These are phyloP conservation scores for Apostasia ramifera DNA, from an alignment of 106 monocot genomes.

Conservation along the genomic window DNA sequence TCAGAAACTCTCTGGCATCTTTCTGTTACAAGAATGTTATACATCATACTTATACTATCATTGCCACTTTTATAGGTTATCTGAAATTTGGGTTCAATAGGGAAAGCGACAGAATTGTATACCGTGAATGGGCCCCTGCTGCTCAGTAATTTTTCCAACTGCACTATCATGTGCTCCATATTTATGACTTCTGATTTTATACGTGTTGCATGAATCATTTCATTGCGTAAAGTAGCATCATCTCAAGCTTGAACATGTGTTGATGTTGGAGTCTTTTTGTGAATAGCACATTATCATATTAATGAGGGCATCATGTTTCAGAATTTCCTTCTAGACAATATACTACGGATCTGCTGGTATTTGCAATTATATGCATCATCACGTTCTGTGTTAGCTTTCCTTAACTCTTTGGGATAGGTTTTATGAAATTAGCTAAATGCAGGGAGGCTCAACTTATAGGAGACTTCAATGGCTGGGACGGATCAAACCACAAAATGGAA, in stretches of 20 bases:
- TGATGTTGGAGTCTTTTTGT: too few relatives aligned
- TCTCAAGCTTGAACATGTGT: too few relatives aligned
- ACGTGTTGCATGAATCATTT: too few relatives aligned
- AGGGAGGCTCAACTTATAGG: conserved; percentile 93
- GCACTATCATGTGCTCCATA: too few relatives aligned
- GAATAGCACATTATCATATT: too few relatives aligned
- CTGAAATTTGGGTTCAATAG: conserved; percentile 88
- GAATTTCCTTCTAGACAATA: too few relatives aligned
- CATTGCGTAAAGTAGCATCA: too few relatives aligned
- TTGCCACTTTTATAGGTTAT: conserved; percentile 42
- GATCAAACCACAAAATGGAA: conserved; percentile 72
- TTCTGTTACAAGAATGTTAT: not conserved
- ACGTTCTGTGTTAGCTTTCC: too few relatives aligned
- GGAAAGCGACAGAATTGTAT: conserved; percentile 51
- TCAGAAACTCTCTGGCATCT: not conserved
- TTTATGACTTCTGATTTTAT: too few relatives aligned
- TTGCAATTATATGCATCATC: too few relatives aligned
- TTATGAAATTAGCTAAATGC: conserved; percentile 7
- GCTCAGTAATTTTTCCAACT: conserved; percentile 56
- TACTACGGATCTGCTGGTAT: too few relatives aligned
- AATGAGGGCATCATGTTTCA: too few relatives aligned
- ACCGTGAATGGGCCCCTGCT: conserved; percentile 95
- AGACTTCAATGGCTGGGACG: conserved; percentile 94
- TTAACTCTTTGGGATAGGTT: not conserved
- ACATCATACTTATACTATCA: not conserved